Conservation (phyloP, 2,329 filamentous ascomycete species). For the Penicillium freii region DNA sequence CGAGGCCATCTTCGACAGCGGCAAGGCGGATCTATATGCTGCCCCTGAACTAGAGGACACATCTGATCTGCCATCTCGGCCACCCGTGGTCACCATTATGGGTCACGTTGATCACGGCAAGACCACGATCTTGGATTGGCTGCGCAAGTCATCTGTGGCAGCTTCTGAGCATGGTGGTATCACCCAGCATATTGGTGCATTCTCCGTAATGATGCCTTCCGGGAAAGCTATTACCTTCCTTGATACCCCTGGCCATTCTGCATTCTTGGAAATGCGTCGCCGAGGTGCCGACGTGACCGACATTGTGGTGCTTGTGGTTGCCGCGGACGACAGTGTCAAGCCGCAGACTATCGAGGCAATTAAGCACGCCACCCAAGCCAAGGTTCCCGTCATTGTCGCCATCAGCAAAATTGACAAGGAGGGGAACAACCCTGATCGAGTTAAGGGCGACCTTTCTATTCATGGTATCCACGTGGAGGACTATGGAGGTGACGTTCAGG, state of each 20-base stretch:
- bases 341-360: conserved; percentile 95
- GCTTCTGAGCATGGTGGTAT: conserved; percentile 94
- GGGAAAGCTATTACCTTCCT: conserved; percentile 94
- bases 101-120: conserved; percentile 98
- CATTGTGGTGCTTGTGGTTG: conserved; percentile 92
- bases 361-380: conserved; percentile 82
- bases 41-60: conserved; percentile 67
- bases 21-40: conserved; percentile 69
- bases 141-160: conserved; percentile 88
- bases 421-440: conserved; percentile 73
- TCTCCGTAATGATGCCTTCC: conserved; percentile 81
- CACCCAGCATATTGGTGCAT: conserved; percentile 97
- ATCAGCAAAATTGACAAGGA: conserved; percentile 97
- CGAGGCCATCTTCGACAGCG: conserved; percentile 70
- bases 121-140: conserved; percentile 89
- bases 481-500: conserved; percentile 89
- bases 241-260: conserved; percentile 93
- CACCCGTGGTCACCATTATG: conserved; percentile 98
- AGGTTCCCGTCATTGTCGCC: conserved; percentile 93
- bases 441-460: conserved; percentile 81
- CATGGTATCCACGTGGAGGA: conserved; percentile 92
- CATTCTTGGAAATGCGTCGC: conserved; percentile 93
- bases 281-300: conserved; percentile 94
- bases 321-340: conserved; percentile 95
- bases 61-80: conserved; percentile 67